Conservation (phyloP, 2,329 filamentous ascomycete species). For the Hymenoscyphus scutula region DNA sequence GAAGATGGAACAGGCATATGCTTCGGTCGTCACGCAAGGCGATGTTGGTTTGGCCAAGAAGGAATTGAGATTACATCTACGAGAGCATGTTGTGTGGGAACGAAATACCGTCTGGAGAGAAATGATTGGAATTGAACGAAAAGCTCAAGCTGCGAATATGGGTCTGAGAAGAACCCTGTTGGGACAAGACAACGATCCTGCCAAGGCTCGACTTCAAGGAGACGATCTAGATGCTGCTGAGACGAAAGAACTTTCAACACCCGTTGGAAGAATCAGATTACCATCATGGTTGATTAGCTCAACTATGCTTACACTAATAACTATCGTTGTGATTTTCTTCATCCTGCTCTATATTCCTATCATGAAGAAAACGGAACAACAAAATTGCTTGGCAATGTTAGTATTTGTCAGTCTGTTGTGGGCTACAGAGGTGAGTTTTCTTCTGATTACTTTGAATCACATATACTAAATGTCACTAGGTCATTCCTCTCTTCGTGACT, state of each 20-base stretch:
- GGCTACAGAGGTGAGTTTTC: slow-evolving; percentile 76
- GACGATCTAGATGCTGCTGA: slow-evolving; percentile 66
- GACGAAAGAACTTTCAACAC: slow-evolving; percentile 72
- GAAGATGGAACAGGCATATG: slow-evolving; percentile 76
- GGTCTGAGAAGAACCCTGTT: slow-evolving; percentile 76
- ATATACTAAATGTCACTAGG: slow-evolving; percentile 47
- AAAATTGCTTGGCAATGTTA: slow-evolving; percentile 92
- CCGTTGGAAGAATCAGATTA: slow-evolving; percentile 71
- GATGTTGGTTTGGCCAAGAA: slow-evolving; percentile 74
- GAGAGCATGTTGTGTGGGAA: slow-evolving; percentile 98
- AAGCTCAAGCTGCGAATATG: slow-evolving; percentile 89
- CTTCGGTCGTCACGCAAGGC: slow-evolving; percentile 77
- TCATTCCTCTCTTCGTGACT: slow-evolving; percentile 95
- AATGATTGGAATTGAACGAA: slow-evolving; percentile 96
- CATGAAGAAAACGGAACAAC: slow-evolving; percentile 83
- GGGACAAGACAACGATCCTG: slow-evolving; percentile 67
- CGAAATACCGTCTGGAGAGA: slow-evolving; percentile 98
- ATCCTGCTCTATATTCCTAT: slow-evolving; percentile 74
- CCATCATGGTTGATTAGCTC: slow-evolving; percentile 82
- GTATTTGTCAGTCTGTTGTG: slow-evolving; percentile 91
- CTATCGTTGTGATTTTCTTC: slow-evolving; percentile 70
- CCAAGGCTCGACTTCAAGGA: slow-evolving; percentile 73
- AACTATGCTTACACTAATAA: slow-evolving; percentile 73
- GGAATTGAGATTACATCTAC: slow-evolving; percentile 83
- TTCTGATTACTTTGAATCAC: background rate